phyloP scores from a whole-genome alignment of 768 basidiomycete species.

The Rhodosporidiobolus sp. region DNA sequence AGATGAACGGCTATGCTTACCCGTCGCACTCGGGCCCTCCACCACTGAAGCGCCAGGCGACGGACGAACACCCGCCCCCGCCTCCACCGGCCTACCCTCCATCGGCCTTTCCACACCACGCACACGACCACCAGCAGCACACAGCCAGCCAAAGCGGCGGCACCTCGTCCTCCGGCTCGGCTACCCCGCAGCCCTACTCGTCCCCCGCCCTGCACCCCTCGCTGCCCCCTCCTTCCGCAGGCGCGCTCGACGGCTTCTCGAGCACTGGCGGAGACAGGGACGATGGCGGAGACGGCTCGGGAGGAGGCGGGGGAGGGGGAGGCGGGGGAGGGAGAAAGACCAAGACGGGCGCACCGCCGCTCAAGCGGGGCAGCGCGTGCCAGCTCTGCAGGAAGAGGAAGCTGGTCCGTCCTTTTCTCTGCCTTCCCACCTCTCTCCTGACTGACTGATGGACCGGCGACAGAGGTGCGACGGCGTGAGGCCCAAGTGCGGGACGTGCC shows the following conservation, averaged over 20 bases:
- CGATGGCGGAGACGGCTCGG: no score
- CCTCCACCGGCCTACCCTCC: no score
- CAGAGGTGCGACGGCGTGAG: constrained; percentile 21
- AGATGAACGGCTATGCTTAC: no score
- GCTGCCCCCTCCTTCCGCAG: not conserved
- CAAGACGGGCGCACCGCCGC: constrained; percentile 16
- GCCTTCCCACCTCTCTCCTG: not conserved
- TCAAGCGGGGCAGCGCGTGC: constrained; percentile 30
- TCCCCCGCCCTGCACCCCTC: no score
- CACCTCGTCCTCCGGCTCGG: no score
- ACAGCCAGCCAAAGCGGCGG: no score
- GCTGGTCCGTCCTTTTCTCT: constrained; percentile 7
- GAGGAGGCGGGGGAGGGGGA: not conserved
- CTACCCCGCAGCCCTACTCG: not conserved
- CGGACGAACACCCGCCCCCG: not conserved
- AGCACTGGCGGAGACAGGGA: no score
- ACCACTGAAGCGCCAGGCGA: not conserved
- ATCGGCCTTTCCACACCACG: no score
- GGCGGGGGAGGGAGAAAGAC: not conserved
- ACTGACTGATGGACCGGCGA: not conserved
- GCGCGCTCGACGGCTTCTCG: no score
- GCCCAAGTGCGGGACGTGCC: constrained; percentile 29
- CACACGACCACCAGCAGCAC: no score
- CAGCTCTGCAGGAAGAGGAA: constrained; percentile 29
- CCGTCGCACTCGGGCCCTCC: no score